Conservation (phyloP, 805 yeast species). For the Wickerhamiella bombiphila region DNA sequence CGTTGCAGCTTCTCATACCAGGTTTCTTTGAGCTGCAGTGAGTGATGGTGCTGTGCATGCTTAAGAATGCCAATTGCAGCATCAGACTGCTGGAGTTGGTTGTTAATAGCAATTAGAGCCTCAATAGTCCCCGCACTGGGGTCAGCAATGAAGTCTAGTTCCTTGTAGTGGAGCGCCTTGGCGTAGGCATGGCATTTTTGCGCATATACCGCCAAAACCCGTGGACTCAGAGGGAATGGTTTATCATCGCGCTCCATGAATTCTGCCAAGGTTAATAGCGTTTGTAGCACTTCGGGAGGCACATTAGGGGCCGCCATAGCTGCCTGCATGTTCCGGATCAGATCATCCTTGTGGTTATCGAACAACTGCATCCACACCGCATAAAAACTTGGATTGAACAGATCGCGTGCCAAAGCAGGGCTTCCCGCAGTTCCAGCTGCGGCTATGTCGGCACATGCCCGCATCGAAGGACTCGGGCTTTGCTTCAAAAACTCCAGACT, state of each 20-base stretch:
- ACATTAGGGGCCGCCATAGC: constrained; percentile 83
- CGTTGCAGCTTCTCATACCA: constrained; percentile 96
- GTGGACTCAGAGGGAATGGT: constrained; percentile 79
- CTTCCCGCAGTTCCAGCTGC: too few species aligned
- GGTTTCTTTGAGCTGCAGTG: constrained; percentile 78
- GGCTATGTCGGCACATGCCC: constrained; percentile 86
- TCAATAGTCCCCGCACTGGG: constrained; percentile 88
- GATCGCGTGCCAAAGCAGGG: constrained; percentile 66
- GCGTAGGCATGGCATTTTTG: constrained; percentile 96
- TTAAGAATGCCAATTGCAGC: constrained; percentile 95
- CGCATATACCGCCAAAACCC: constrained; percentile 82
- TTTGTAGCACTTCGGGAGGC: constrained; percentile 92
- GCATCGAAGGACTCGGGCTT: constrained; percentile 83
- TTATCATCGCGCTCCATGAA: constrained; percentile 97
- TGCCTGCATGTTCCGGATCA: constrained; percentile 68
- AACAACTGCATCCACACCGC: constrained; percentile 91
- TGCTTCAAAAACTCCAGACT: constrained; percentile 77
- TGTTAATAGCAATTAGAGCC: constrained; percentile 79
- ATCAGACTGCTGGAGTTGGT: constrained; percentile 89
- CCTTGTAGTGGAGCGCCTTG: constrained; percentile 91
- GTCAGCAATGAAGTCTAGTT: constrained; percentile 83
- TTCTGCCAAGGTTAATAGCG: constrained; percentile 77
- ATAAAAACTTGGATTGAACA: constrained; percentile 88
- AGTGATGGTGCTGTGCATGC: constrained; percentile 76
- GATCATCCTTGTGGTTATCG: constrained; percentile 77